A percentile compares a stretch with the other conserved stretches of the same genome.
phyloP scores from a whole-genome alignment of 805 yeast genomes.

The Yarrowia keelungensis region DNA sequence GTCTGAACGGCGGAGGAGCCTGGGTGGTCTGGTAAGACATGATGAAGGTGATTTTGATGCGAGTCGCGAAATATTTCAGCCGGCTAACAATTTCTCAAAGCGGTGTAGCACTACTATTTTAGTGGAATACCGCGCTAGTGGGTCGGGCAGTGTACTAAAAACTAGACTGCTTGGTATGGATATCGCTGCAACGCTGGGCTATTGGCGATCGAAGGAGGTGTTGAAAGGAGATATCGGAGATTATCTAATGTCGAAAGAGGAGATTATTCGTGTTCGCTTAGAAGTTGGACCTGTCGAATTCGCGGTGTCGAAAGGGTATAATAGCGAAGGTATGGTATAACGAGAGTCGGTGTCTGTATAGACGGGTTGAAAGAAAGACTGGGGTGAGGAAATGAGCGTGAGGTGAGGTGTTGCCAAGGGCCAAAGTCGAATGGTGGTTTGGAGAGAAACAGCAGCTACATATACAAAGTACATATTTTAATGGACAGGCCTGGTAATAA shows the following conservation, averaged over 20 bases:
- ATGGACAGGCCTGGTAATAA: slow-evolving; percentile 23
- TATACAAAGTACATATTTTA: slow-evolving; percentile 6
- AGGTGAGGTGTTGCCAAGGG: background rate
- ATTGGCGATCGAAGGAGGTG: background rate
- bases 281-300: too few species aligned
- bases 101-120: slow-evolving; percentile 7
- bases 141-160: slow-evolving; percentile 16
- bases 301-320: background rate
- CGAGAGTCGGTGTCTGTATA: background rate
- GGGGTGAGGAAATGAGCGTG: slow-evolving; percentile 18
- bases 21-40: slow-evolving; percentile 35
- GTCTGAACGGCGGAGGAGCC: slow-evolving; percentile 30
- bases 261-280: too few species aligned
- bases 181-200: slow-evolving; percentile 11
- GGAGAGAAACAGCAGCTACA: slow-evolving; percentile 9
- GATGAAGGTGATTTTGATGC: background rate
- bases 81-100: slow-evolving; percentile 11
- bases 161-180: slow-evolving; percentile 4
- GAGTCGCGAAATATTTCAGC: background rate
- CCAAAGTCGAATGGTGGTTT: too few species aligned
- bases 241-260: too few species aligned
- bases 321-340: background rate
- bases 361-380: slow-evolving; percentile 10
- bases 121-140: slow-evolving; percentile 3
- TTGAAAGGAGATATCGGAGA: too few species aligned